Conservation (phyloP, 2,329 filamentous ascomycete species). For the Fusarium sp. region DNA sequence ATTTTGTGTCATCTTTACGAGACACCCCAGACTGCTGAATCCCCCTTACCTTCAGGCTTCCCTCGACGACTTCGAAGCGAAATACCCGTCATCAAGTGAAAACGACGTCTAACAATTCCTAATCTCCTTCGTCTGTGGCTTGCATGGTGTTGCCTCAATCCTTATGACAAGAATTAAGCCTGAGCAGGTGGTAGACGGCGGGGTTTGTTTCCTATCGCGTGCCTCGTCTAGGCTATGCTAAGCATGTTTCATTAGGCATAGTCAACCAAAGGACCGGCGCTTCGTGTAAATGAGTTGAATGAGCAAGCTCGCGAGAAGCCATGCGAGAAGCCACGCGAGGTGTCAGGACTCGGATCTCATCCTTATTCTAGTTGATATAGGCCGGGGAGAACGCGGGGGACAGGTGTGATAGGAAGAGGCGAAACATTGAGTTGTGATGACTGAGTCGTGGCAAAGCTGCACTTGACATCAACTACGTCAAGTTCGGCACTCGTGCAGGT, state of each 20-base stretch:
- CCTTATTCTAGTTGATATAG: background rate
- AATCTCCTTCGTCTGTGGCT: too few species aligned
- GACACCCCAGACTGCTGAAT: background rate
- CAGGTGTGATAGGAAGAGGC: background rate
- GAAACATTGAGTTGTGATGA: background rate
- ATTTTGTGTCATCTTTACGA: background rate
- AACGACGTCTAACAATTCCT: too few species aligned
- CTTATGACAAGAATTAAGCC: too few species aligned
- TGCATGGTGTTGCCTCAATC: too few species aligned
- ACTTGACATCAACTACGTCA: background rate
- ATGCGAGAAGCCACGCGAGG: background rate
- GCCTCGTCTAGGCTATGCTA: background rate
- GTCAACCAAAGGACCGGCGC: background rate
- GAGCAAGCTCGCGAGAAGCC: too few species aligned
- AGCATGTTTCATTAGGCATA: slow-evolving; percentile 9
- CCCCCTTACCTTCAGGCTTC: background rate
- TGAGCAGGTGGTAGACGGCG: too few species aligned
- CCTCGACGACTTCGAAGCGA: too few species aligned
- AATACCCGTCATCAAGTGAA: too few species aligned
- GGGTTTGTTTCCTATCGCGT: too few species aligned
- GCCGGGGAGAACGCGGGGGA: background rate
- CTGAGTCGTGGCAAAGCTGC: slow-evolving; percentile 1
- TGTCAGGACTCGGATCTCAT: background rate
- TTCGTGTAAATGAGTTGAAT: background rate
- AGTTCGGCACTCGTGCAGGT: background rate